Evolutionary conservation across 805 yeast species (phyloP), one percentile per base, ranked within the genome.

Genomic region (Torulaspora franciscae): DNA sequence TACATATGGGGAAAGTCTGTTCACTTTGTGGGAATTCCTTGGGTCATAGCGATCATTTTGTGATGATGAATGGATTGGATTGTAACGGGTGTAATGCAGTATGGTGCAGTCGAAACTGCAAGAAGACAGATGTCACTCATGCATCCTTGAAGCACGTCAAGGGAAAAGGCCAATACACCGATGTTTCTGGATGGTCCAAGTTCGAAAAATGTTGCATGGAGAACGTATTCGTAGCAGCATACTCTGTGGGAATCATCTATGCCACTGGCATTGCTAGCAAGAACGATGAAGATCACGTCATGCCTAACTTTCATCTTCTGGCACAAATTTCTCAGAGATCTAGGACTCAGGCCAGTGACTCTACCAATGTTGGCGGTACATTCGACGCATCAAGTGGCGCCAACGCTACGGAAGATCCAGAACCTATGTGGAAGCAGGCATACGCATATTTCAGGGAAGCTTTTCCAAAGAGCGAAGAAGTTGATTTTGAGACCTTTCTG

Each of bases 101-200:
- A 39, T 86, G 93, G 91, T 86, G 95, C 62, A 73, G 80, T 6
- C 69, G 65, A 38, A 62, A 59, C 7, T 86, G 95, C 67, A 79
- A 80, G 55, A 74, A 72, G 46, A 50, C 51, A 15, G 81, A 81
- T 54, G 56, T 62, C 11, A 60, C 75, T 7, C 95, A 87, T 59
- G 65, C 67, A 1, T 61, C 71, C 2, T 68, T 82, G 44, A 80
- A 80, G 59, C 95, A 87, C 58, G 62, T 66, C 50, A 55, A 69
- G 30, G 46, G 47, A 41, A 48, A 57, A 33, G 71, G 69, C 29
- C 53, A 51, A 39, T 47, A 52, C n/a, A 65, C 79, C 30, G 65
- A 71, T 44, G 64, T 74, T 1, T 61, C 70, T 23, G 72, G 71
- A 5, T 86, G 85, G 79, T 62, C 63, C 24, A 68, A 63, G 22